Evolutionary conservation across 2,329 filamentous ascomycete species (phyloP).

Genomic region (Colletotrichum caudatum): DNA sequence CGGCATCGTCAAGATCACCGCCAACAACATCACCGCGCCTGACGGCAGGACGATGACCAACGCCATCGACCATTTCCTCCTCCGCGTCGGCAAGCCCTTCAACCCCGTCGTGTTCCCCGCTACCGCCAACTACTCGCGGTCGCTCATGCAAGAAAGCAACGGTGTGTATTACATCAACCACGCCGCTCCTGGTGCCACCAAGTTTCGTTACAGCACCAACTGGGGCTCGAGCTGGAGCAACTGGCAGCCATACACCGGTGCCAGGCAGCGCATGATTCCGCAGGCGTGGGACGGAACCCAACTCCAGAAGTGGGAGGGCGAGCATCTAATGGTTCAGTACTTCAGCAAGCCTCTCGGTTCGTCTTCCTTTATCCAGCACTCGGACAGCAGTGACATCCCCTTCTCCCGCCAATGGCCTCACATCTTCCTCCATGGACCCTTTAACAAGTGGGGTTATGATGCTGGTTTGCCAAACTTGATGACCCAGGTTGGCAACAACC

Average conservation of each 20-base stretch:
- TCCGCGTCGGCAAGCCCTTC: constrained; percentile 65
- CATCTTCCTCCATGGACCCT: constrained; percentile 71
- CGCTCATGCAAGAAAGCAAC: constrained; percentile 58
- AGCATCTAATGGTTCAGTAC: constrained; percentile 74
- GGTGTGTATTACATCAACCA: constrained; percentile 64
- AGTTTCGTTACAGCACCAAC: constrained; percentile 72
- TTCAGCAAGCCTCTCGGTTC: constrained; percentile 70
- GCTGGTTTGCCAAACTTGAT: constrained; percentile 54
- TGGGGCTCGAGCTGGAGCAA: constrained; percentile 70
- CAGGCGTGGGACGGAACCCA: constrained; percentile 70
- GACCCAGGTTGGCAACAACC: constrained; percentile 56
- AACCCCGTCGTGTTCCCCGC: constrained; percentile 71
- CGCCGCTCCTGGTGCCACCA: constrained; percentile 70
- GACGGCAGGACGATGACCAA: constrained; percentile 57
- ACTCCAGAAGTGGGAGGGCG: constrained; percentile 69
- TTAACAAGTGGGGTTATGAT: constrained; percentile 74
- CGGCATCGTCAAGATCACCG: constrained; percentile 69
- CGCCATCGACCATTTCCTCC: constrained; percentile 69
- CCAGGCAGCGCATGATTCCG: constrained; percentile 59
- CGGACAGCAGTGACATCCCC: constrained; percentile 57
- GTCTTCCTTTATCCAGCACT: constrained; percentile 70
- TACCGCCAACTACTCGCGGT: constrained; percentile 64
- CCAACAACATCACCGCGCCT: constrained; percentile 64
- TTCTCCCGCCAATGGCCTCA: constrained; percentile 67
- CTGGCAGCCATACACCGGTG: constrained; percentile 68